These are phyloP conservation scores for Sphagnum magellanicum DNA, from an alignment of 228 moss, liverwort and hornwort species.

Conservation along the genomic window DNA sequence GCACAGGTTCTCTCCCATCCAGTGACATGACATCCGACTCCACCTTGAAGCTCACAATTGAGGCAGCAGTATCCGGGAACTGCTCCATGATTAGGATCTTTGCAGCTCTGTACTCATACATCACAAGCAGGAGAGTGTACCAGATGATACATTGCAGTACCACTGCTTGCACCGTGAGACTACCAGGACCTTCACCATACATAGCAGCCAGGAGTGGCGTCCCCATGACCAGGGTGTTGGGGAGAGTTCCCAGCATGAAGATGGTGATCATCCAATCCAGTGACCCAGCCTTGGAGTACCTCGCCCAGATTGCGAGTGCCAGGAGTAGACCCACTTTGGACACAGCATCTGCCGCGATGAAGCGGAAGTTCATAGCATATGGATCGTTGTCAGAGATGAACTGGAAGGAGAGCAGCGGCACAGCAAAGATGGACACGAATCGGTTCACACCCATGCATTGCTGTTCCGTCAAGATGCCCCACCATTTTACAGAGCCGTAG, in stretches of 20 bases:
- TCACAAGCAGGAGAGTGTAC: constrained; percentile 69
- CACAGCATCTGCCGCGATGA: constrained; percentile 69
- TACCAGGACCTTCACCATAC: constrained; percentile 48
- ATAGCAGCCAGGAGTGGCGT: constrained; percentile 69
- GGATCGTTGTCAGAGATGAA: constrained; percentile 84
- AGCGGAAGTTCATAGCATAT: constrained; percentile 60
- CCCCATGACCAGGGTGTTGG: constrained; percentile 93
- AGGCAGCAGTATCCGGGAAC: constrained; percentile 87
- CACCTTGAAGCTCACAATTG: constrained; percentile 88
- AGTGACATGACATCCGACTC: constrained; percentile 90
- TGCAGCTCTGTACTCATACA: constrained; percentile 76
- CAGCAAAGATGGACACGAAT: constrained; percentile 61
- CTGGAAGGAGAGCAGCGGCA: constrained; percentile 70
- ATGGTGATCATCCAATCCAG: constrained; percentile 72
- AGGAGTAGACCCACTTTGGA: constrained; percentile 53
- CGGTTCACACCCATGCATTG: constrained; percentile 74
- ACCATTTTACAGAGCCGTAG: constrained; percentile 68
- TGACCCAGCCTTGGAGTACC: constrained; percentile 53
- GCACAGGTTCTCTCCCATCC: constrained; percentile 87
- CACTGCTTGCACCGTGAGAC: constrained; percentile 72
- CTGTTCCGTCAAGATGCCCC: constrained; percentile 47
- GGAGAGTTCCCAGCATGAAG: constrained; percentile 82
- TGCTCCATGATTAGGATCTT: constrained; percentile 81
- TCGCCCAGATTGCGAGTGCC: constrained; percentile 52
- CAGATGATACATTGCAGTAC: constrained; percentile 71